Evolutionary conservation across 805 yeast species (phyloP), one percentile per base, ranked within the genome.

Genomic region (Ogataea pignaliae): DNA sequence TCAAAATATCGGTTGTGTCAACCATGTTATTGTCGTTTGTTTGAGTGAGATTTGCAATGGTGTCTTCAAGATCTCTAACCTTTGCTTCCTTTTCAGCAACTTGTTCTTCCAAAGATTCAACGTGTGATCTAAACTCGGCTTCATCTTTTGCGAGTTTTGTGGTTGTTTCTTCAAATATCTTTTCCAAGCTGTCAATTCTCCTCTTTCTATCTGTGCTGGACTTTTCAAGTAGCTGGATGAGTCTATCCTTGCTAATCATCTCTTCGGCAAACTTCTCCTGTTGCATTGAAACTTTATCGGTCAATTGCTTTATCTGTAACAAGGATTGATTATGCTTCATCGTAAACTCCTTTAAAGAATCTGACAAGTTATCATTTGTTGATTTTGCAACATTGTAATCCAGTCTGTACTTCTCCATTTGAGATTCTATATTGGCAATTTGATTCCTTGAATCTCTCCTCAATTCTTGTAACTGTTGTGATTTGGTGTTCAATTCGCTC

Each of bases 211-310:
- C 83, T 3, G 69, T 68, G 7, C 78, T 71, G 0, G 79, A 63
- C 40, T 70, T 74, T 40, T 81, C 79, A 43, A 83, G 68, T 14
- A 85, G 64, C 36, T 75, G 78, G 5, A 78, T 67, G 33, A 82
- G 62, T 40, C 85, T 78, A 40, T 82, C 82, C 59, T 83, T 87
- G 37, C 78, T 63, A 2, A 77, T 60, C 64, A 81, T 73, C 55
- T 83, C 89, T 29, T 73, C 72, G 15, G 73, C 51, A 54, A 78
- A 79, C 32, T 72, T 76, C 31, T 72, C 77, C 50, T 79, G 73
- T 33, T 71, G 70, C 1, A 59, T 45, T 1, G 71, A 60, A 11
- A 66, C 50, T 26, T 71, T 66, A 50, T 73, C 78, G 18, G 71
- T 71, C 26, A 82, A 57, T 3, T 70, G 65, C 50, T 75, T 76